These are phyloP conservation scores for Mediolabrus comicus DNA, from an alignment of 108 stramenopile genomes.

Conservation along the genomic window DNA sequence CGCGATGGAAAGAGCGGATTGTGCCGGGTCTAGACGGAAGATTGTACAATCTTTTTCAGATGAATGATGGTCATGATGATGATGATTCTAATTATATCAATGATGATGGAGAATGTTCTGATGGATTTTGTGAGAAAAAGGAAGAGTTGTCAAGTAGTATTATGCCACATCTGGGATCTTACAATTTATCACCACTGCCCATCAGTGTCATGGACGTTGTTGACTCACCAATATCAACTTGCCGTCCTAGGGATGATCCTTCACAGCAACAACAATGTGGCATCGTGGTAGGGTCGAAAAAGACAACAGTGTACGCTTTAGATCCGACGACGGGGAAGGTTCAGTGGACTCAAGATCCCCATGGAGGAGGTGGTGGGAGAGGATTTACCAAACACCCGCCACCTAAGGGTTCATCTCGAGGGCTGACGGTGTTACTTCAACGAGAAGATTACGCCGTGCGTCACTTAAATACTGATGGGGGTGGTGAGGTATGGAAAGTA, in stretches of 20 bases:
- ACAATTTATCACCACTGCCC: slow-evolving; percentile 27
- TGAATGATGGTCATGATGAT: slow-evolving; percentile 12
- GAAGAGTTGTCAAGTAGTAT: neutral
- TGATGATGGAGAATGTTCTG: neutral
- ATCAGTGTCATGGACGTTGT: slow-evolving; percentile 63
- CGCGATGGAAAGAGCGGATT: slow-evolving; percentile 40
- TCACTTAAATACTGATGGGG: slow-evolving; percentile 64
- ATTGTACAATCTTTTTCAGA: slow-evolving; percentile 49
- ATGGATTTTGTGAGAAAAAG: neutral
- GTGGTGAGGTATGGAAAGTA: slow-evolving; percentile 77
- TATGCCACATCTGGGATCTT: slow-evolving; percentile 6
- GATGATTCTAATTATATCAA: slow-evolving; percentile 11
- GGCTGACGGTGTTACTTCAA: slow-evolving; percentile 64
- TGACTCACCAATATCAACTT: slow-evolving; percentile 61
- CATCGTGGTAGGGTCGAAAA: slow-evolving; percentile 76
- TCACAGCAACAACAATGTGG: slow-evolving; percentile 55
- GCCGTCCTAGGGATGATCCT: slow-evolving; percentile 10
- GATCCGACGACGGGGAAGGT: slow-evolving; percentile 62
- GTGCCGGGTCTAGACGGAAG: slow-evolving; percentile 78
- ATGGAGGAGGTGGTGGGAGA: slow-evolving; percentile 31
- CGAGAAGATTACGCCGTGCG: slow-evolving; percentile 74
- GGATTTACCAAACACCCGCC: slow-evolving; percentile 19
- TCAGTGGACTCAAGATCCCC: slow-evolving; percentile 54
- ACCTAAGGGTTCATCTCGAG: slow-evolving; percentile 1
- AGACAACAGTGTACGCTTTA: slow-evolving; percentile 64